Conservation (phyloP, 1,284 basidiomycete genomes). For the Moniliella sp. region DNA sequence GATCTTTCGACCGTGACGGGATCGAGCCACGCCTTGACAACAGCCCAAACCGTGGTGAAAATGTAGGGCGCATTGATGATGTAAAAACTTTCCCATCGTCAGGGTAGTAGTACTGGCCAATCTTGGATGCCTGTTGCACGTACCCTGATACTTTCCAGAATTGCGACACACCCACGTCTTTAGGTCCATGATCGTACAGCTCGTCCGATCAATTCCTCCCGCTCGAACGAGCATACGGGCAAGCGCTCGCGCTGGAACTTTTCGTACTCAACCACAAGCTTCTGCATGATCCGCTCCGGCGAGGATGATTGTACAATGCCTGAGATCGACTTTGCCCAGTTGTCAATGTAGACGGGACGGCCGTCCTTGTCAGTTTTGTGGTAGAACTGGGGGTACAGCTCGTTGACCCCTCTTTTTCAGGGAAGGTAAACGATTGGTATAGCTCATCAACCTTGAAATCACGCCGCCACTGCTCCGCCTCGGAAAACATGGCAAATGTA, state of each 20-base stretch:
- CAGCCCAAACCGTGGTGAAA: constrained; percentile 67
- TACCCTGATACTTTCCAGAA: constrained; percentile 85
- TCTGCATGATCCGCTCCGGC: constrained; percentile 65
- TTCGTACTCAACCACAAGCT: constrained; percentile 83
- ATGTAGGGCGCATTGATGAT: constrained; percentile 69
- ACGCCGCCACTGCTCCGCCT: constrained; percentile 71
- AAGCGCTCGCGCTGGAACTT: constrained; percentile 49
- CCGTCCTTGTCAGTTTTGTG: constrained; percentile 93
- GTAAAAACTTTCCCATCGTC: constrained; percentile 69
- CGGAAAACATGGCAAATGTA: constrained; percentile 63
- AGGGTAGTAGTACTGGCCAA: constrained; percentile 72
- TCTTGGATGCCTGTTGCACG: constrained; percentile 53
- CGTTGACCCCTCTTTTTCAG: constrained; percentile 61
- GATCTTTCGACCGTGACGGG: constrained; percentile 69
- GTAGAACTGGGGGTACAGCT: constrained; percentile 81
- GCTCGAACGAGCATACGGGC: constrained; percentile 53
- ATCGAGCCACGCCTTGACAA: constrained; percentile 85
- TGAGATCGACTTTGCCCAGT: constrained; percentile 70
- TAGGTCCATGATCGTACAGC: constrained; percentile 88
- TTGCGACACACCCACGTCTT: constrained; percentile 55
- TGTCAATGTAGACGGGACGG: constrained; percentile 85
- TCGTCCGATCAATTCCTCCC: constrained; percentile 85
- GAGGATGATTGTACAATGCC: constrained; percentile 45
- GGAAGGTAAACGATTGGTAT: constrained; percentile 62
- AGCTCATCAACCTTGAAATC: constrained; percentile 72